Base-by-base conservation (phyloP, 495 filamentous ascomycete species). In the Lasiosphaeriaceae sp. region DNA sequence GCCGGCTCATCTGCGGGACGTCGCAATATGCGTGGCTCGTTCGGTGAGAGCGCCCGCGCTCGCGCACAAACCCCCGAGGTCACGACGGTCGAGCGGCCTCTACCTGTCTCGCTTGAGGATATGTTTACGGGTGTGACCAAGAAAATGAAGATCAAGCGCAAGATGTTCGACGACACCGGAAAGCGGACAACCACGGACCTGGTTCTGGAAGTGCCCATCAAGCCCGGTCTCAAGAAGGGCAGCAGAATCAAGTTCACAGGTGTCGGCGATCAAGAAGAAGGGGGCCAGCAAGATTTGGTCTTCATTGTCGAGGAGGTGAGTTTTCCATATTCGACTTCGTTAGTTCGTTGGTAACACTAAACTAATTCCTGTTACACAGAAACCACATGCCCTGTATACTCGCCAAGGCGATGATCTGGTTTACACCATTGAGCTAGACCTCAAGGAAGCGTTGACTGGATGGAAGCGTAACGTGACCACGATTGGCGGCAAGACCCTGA, bases 191-290 rank as follows among this genome's bases (percentile, higher is more conserved):
- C 86, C 3, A 87, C 92, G 55, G 95, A 98, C 57, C 88, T 91
- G 57, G 89, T 96, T 9, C 71, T 98, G 19, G 91, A 96, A 68
- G 93, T 97, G 56, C 86, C 87, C 52, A 95, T 97, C 72, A 96
- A 97, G 75, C 88, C 90, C 29, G 94, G 94, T 46, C 80, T 96
- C 70, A 95, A 96, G 71, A 89, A 92, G 56, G 94, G 94, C 21
- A 94, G 90, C 58, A 98, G 97, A 80, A 95, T 98, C 63, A 96
- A 96, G 75, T 98, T 95, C 67, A 88, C 89, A 71, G 90, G 92
- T 26, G 90, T 97, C 29, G 94, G 95, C 1, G 95, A 97, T 71
- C 92, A 97, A 68, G 92, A 96, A 60, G 94, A 97, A 68, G 94
- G 95, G 26, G 92, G 92, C n/a, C 88, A 90, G 54, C 95, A 98